These are phyloP conservation scores for Phytophthora uliginosa DNA, from an alignment of 352 stramenopile genomes.

Conservation along the genomic window DNA sequence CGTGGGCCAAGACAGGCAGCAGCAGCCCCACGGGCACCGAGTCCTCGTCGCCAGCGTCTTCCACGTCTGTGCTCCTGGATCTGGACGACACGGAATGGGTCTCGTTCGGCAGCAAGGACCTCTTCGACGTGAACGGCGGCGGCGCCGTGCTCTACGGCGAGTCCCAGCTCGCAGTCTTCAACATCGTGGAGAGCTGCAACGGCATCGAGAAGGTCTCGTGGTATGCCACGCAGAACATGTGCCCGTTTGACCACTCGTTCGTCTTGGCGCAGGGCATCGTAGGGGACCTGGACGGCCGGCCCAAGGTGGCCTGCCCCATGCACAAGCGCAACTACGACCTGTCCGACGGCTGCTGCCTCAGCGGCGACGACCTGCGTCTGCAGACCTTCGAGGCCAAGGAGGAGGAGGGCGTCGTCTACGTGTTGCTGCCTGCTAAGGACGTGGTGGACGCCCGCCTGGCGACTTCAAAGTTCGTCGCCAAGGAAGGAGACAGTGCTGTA, in stretches of 20 bases:
- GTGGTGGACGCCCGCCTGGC: constrained; percentile 90
- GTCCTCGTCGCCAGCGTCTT: constrained; percentile 53
- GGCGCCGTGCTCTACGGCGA: constrained; percentile 92
- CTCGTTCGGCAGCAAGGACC: constrained; percentile 67
- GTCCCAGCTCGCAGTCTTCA: constrained; percentile 93
- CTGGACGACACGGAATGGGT: constrained; percentile 71
- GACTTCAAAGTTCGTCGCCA: constrained; percentile 65
- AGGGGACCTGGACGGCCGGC: constrained; percentile 73
- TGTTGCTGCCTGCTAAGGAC: constrained; percentile 78
- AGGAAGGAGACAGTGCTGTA: constrained; percentile 5
- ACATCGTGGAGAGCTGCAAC: constrained; percentile 74
- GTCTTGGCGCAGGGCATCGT: constrained; percentile 94
- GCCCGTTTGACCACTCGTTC: constrained; percentile 93
- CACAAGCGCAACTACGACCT: constrained; percentile 95
- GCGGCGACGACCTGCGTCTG: constrained; percentile 73
- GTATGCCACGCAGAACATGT: constrained; percentile 96
- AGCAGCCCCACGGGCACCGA: constrained; percentile 51
- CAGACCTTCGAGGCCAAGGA: constrained; percentile 90
- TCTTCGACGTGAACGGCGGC: constrained; percentile 88
- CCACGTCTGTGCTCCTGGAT: constrained; percentile 27
- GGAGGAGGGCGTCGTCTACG: constrained; percentile 73
- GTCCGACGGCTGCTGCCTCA: constrained; percentile 75
- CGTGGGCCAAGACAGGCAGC: constrained; percentile 66
- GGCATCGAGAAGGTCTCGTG: constrained; percentile 79
- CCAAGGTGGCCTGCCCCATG: constrained; percentile 94